Evolutionary conservation across 805 yeast genomes (phyloP), one percentile per base, ranked within the genome.

Genomic region (Candida easanensis): DNA sequence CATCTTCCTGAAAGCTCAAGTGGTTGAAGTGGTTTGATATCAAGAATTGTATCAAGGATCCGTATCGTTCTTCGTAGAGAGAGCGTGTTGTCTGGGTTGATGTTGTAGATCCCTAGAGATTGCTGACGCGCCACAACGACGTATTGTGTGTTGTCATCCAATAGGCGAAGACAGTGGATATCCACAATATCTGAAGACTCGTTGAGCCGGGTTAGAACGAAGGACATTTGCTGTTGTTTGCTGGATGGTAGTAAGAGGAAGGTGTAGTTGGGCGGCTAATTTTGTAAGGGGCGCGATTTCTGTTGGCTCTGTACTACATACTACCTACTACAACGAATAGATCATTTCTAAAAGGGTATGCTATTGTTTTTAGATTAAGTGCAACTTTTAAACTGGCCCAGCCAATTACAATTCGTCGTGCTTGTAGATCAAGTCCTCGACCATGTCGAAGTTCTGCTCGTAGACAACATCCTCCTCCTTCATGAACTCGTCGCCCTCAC

Each of bases 101-200:
- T 15, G 14, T 35, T 21, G 33, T 45, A 40, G 2, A 57, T 5
- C 22, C 54, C 56, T 5, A 57, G 30, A 8, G 49, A 22, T 18
- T 35, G 33, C 22, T 51, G 38, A 25, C 51, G 41, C 1, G 50
- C 51, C 5, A 56, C 41, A 9, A 51, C 52, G 2, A 56, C n/a
- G 22, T 44, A 44, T 8, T 39, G 35, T 9, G 35, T 41, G 3
- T 18, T 19, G 14, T 32, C 11, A 16, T 39, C 45, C 19, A 36
- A 22, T 23, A 42, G 34, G 1, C 44, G 35, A 3, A 42, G 13
- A 23, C 30, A 44, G 17, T 39, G 48, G 0, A 37, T 31, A 15
- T 33, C 46, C 8, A 50, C 45, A 7, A 48, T 33, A 6, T 46
- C 44, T 21, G 33, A 31, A 4, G 50, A 39, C 9, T 38, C 46